A percentile compares a stretch with the other conserved stretches of the same genome.
Evolutionary conservation across 192 early-diverging fungal species (phyloP).

Genomic region (Glomus cerebriforme): DNA sequence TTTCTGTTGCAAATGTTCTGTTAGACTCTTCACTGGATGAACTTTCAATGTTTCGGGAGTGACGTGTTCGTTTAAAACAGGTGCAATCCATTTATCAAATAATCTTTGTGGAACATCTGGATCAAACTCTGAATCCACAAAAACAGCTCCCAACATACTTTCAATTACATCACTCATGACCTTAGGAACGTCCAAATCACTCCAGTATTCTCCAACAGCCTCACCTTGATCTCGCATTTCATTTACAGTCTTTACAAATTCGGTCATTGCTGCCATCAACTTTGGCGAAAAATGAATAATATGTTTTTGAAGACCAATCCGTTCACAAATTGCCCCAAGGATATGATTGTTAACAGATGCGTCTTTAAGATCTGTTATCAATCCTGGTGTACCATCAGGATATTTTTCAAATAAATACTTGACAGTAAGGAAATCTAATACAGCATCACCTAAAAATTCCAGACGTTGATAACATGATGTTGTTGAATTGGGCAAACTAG

Average conservation of each 20-base stretch:
- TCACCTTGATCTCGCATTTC: constrained; percentile 36
- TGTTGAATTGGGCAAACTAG: constrained; percentile 57
- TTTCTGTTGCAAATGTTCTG: constrained; percentile 38
- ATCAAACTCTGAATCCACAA: constrained; percentile 77
- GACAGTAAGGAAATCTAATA: constrained; percentile 81
- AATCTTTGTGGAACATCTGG: neutral
- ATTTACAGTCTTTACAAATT: constrained; percentile 56
- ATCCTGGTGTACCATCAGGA: constrained; percentile 68
- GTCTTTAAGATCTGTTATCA: constrained; percentile 82
- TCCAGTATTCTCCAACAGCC: constrained; percentile 73
- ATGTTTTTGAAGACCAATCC: constrained; percentile 63
- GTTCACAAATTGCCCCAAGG: constrained; percentile 69
- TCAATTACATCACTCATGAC: constrained; percentile 88
- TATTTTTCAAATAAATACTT: constrained; percentile 72
- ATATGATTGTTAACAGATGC: constrained; percentile 86
- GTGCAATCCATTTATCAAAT: constrained; percentile 42
- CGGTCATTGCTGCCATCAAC: constrained; percentile 58
- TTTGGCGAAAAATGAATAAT: constrained; percentile 65
- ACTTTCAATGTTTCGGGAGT: constrained; percentile 44
- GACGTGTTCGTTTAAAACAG: constrained; percentile 47
- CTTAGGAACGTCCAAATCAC: constrained; percentile 81
- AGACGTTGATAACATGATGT: constrained; percentile 85
- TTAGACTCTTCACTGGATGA: constrained; percentile 49
- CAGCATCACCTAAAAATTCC: constrained; percentile 84
- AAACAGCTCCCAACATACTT: constrained; percentile 82